A percentile compares a stretch with the other conserved stretches of the same genome.
These are phyloP conservation scores for Margaritispora aquatica DNA, from an alignment of 495 filamentous ascomycete genomes.

Conservation along the genomic window DNA sequence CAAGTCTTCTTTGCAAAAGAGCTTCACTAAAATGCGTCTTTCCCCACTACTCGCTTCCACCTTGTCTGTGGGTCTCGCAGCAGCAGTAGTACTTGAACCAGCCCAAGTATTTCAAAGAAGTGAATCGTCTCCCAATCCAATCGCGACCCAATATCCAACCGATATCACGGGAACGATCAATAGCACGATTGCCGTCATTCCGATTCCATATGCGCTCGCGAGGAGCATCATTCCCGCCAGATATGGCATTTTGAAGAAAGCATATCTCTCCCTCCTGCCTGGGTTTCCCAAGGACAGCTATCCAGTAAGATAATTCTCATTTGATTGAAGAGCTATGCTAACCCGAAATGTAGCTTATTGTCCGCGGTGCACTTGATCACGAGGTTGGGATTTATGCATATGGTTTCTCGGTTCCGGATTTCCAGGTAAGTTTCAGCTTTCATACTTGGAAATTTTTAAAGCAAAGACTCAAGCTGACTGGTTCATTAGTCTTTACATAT, in stretches of 20 bases:
- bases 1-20: not conserved
- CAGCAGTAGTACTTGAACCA: not conserved
- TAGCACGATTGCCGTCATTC: slow-evolving; percentile 15
- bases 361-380: slow-evolving; percentile 12
- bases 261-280: slow-evolving; percentile 7
- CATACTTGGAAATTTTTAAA: not conserved
- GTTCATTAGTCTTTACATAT: slow-evolving; percentile 5
- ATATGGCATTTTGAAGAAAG: slow-evolving; percentile 15
- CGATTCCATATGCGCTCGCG: slow-evolving; percentile 13
- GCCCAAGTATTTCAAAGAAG: not conserved
- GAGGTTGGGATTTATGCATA: slow-evolving; percentile 7
- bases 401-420: slow-evolving; percentile 5
- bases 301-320: slow-evolving; percentile 6
- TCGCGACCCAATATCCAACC: slow-evolving; percentile 14
- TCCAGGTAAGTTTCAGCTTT: slow-evolving; percentile 5
- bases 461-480: not conserved
- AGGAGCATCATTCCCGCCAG: slow-evolving; percentile 16
- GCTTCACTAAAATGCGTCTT: not conserved
- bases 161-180: slow-evolving; percentile 21
- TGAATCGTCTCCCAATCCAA: slow-evolving; percentile 19
- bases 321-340: not conserved
- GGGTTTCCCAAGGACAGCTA: slow-evolving; percentile 15
- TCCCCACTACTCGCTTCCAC: not conserved
- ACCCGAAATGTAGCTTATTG: slow-evolving; percentile 1
- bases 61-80: not conserved